Evolutionary conservation across 768 basidiomycete species (phyloP), one percentile per base, ranked within the genome.

Genomic region (Naganishia kalamii): DNA sequence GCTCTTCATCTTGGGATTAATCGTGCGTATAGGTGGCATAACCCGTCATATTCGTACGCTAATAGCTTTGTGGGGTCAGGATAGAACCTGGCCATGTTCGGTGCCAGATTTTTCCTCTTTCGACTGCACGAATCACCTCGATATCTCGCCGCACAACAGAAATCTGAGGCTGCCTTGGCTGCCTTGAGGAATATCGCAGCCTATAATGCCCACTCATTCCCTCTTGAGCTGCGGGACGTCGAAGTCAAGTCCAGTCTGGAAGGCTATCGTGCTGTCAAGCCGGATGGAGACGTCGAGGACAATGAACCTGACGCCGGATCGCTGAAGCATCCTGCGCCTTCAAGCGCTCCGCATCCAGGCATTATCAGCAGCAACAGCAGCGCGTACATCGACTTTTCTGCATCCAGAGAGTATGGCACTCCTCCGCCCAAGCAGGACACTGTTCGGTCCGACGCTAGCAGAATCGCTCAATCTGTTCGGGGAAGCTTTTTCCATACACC

Each of bases 81-180:
- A 5, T 71, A 98, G 93, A 96, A 92, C 8, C 79, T 92, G 7
- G 78, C 81, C 1, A 93, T 97, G 88, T 92, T 92, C 75, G 73
- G 89, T 32, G 86, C 86, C 12, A 88, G 96, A 19, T 89, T 93
- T 64, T 80, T 88, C 11, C 86, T 97, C 77, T 96, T 98, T 83
- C 86, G 87, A 21, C 80, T 99, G 5, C 88, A 97, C 76, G 94
- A 99, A 78, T 93, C 92, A 0, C 92, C 96, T 1, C 85, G 92
- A 25, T 97, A 87, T 74, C 87, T 99, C 65, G 91, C 94, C 4
- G 87, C 92, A 49, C 87, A 89, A 0, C 91, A 92, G 17, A 84
- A 91, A 47, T 86, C 85, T 35, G 83, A 85, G 37, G 92, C 96
- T 70, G 94, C 93, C 0, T 78, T 94, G 37, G 84, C 88, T 69